Percentiles rank a stretch among this genome's conserved stretches.
Evolutionary conservation across 192 early-diverging fungal species (phyloP).

Genomic region (Coemansia interrupta): DNA sequence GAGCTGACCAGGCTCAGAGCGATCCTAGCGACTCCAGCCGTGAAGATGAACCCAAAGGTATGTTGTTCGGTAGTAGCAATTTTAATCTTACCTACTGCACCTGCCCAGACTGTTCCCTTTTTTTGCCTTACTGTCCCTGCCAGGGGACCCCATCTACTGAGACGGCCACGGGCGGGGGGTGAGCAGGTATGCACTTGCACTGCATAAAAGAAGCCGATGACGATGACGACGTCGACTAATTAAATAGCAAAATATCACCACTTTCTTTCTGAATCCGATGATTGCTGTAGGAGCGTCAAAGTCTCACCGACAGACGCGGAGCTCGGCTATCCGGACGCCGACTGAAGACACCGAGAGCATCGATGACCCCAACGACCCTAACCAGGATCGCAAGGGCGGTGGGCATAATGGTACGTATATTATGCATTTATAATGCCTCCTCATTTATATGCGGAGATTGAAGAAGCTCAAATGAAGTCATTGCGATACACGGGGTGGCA

Average conservation of each 20-base stretch:
- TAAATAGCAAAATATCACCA: too few relatives aligned
- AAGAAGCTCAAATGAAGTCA: too few relatives aligned
- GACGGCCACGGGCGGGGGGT: too few relatives aligned
- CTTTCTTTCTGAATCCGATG: not conserved
- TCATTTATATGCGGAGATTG: not conserved
- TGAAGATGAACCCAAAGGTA: conserved; percentile 4
- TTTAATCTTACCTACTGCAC: not conserved
- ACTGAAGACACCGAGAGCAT: conserved; percentile 1
- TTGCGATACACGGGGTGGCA: too few relatives aligned
- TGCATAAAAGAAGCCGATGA: too few relatives aligned
- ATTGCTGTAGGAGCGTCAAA: conserved; percentile 10
- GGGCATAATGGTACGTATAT: conserved; percentile 37
- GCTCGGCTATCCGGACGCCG: conserved; percentile 1
- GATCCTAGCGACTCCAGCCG: conserved; percentile 1
- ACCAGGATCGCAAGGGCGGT: conserved; percentile 14
- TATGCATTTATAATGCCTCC: conserved; percentile 1
- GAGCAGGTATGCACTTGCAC: too few relatives aligned
- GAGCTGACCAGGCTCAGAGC: conserved; percentile 1
- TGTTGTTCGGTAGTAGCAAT: not conserved
- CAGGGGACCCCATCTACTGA: too few relatives aligned
- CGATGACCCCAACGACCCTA: conserved; percentile 1
- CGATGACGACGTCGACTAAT: too few relatives aligned
- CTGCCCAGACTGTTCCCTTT: conserved; percentile 2
- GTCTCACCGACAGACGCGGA: conserved; percentile 17
- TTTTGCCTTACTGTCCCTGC: too few relatives aligned